Conservation (phyloP, 2,329 filamentous ascomycete genomes). For the Curvularia sp. region DNA sequence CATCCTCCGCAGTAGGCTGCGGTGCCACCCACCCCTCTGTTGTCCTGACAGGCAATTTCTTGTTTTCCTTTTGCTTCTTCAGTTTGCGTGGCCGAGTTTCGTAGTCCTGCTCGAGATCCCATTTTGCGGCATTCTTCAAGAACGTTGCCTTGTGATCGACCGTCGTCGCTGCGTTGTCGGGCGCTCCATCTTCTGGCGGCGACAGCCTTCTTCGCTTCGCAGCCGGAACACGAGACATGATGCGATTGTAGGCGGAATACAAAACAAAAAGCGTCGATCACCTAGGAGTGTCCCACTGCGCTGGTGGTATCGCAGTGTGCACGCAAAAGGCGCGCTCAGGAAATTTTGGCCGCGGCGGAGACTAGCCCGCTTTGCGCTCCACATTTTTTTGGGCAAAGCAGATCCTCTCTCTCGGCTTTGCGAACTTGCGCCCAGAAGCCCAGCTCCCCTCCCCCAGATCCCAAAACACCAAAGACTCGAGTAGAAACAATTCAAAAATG, state of each 20-base stretch:
- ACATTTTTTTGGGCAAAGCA: conserved; percentile 20
- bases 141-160: conserved; percentile 60
- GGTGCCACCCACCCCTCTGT: conserved; percentile 75
- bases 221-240: conserved; percentile 46
- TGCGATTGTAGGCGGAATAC: background rate
- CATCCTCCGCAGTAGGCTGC: conserved; percentile 44
- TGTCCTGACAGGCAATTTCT: conserved; percentile 84
- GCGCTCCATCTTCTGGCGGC: conserved; percentile 40
- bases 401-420: conserved; percentile 17
- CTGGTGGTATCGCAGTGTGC: conserved; percentile 4
- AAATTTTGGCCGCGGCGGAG: conserved; percentile 36
- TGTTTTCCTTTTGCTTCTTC: conserved; percentile 74
- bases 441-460: background rate
- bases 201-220: conserved; percentile 49
- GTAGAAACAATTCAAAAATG: conserved; percentile 61
- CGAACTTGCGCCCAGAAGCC: conserved; percentile 13
- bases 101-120: conserved; percentile 93
- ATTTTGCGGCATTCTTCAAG: conserved; percentile 76
- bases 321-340: conserved; percentile 14
- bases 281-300: background rate
- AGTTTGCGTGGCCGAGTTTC: conserved; percentile 78
- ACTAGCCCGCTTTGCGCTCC: conserved; percentile 22
- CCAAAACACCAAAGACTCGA: background rate
- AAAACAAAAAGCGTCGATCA: background rate
- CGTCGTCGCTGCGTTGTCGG: conserved; percentile 21